Evolutionary conservation across 805 yeast species (phyloP).

Genomic region (Metschnikowia continentalis): DNA sequence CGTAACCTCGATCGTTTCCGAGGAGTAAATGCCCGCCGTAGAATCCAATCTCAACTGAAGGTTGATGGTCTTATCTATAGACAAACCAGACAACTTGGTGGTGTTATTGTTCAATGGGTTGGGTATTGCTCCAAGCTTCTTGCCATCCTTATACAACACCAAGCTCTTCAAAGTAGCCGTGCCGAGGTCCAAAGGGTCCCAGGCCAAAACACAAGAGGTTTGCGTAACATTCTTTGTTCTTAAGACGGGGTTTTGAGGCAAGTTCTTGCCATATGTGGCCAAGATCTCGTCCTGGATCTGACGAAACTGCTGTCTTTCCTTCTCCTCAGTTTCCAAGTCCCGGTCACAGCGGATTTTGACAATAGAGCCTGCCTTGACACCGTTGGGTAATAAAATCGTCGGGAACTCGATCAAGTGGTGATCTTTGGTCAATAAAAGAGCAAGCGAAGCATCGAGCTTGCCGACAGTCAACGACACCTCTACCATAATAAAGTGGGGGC

Average conservation of each 20-base stretch:
- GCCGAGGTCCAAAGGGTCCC: conserved; percentile 86
- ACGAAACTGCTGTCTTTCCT: conserved; percentile 56
- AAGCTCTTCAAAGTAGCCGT: conserved; percentile 75
- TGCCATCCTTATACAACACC: conserved; percentile 69
- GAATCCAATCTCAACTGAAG: conserved; percentile 82
- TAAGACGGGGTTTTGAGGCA: conserved; percentile 70
- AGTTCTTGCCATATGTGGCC: conserved; percentile 63
- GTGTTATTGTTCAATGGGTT: conserved; percentile 73
- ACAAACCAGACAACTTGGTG: conserved; percentile 86
- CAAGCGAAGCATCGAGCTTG: conserved; percentile 91
- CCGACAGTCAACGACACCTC: conserved; percentile 94
- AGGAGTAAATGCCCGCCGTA: conserved; percentile 79
- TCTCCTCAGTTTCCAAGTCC: conserved; percentile 60
- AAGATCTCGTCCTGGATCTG: conserved; percentile 70
- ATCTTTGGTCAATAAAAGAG: conserved; percentile 81
- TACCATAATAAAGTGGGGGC: conserved; percentile 46
- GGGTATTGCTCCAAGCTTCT: conserved; percentile 77
- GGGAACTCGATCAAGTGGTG: conserved; percentile 96
- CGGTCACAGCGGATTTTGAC: conserved; percentile 81
- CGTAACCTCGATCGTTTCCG: conserved; percentile 62
- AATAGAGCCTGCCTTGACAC: conserved; percentile 88
- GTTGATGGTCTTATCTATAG: conserved; percentile 75
- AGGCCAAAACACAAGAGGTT: conserved; percentile 89
- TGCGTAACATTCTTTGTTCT: conserved; percentile 79
- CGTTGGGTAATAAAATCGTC: conserved; percentile 85